Percentiles rank a stretch among this genome's conserved stretches.
phyloP scores from a whole-genome alignment of 768 basidiomycete genomes.

The Serendipita sp. region DNA sequence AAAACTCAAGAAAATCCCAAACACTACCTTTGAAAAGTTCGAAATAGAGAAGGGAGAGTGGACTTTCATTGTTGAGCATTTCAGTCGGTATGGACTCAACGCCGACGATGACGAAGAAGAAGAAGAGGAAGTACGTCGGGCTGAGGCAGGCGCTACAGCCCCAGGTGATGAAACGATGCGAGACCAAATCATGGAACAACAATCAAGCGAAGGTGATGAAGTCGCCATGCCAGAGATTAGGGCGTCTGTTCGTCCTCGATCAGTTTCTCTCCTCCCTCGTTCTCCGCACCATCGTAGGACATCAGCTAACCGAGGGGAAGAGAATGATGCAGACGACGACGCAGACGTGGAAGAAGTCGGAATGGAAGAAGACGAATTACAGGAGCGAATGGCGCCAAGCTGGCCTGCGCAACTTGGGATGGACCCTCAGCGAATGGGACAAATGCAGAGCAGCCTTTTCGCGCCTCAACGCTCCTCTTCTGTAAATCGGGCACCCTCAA shows the following conservation, averaged over 20 bases:
- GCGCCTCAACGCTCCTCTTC: slow-evolving; percentile 20
- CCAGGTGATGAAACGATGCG: neutral
- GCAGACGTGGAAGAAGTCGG: slow-evolving; percentile 6
- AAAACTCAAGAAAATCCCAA: slow-evolving; percentile 66
- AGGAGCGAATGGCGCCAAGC: slow-evolving; percentile 23
- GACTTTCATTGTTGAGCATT: slow-evolving; percentile 90
- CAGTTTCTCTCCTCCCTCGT: neutral
- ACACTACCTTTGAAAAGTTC: slow-evolving; percentile 71
- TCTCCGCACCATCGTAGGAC: neutral
- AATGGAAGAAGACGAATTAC: slow-evolving; percentile 23
- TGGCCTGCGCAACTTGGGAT: slow-evolving; percentile 61
- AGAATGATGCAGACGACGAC: slow-evolving; percentile 4
- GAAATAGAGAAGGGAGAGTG: slow-evolving; percentile 70
- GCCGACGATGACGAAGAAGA: slow-evolving; percentile 13
- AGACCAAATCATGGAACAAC: neutral
- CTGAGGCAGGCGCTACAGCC: neutral
- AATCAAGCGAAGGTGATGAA: neutral
- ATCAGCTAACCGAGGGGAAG: neutral
- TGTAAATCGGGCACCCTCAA: slow-evolving; percentile 34
- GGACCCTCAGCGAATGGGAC: slow-evolving; percentile 78
- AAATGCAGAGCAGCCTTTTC: slow-evolving; percentile 85
- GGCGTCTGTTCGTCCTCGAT: neutral
- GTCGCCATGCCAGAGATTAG: neutral
- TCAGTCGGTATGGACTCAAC: slow-evolving; percentile 21
- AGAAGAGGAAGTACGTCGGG: slow-evolving; percentile 1